These are phyloP conservation scores for Brassica incana DNA, from an alignment of 345 rosid species.

Conservation along the genomic window DNA sequence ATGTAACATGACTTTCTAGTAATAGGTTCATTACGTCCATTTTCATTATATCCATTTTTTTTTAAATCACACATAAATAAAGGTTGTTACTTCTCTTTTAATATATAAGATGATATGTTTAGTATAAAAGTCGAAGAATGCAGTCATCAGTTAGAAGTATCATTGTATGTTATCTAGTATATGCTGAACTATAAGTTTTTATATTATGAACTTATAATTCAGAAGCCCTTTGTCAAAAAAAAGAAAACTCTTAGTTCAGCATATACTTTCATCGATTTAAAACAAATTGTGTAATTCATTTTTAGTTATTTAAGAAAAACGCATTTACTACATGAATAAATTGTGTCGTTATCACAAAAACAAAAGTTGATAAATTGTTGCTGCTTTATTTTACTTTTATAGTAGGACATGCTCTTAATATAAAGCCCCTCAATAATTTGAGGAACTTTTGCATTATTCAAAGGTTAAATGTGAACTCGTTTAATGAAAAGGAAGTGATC, in stretches of 20 bases:
- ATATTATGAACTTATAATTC: not conserved
- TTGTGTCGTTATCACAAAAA: not conserved
- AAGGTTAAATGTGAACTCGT: conserved; percentile 26
- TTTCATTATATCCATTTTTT: no score
- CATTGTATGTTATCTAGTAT: not conserved
- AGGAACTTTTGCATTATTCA: conserved; percentile 26
- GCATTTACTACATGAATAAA: not conserved
- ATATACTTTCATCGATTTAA: not conserved
- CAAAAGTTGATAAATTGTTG: not conserved
- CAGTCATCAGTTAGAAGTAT: conserved; percentile 13
- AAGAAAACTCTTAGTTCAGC: not conserved
- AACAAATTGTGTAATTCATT: not conserved
- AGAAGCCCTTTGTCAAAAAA: no score
- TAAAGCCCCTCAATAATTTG: conserved; percentile 6
- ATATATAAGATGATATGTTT: no score
- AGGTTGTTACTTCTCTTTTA: no score
- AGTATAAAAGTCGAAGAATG: not conserved
- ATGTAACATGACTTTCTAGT: no score
- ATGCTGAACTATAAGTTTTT: not conserved
- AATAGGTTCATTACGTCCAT: no score
- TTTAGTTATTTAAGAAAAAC: not conserved
- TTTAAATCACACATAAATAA: no score
- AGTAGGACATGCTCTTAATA: conserved; percentile 1
- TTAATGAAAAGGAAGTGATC: conserved; percentile 12
- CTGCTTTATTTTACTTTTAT: conserved; percentile 18